Evolutionary conservation across 2,329 filamentous ascomycete species (phyloP).

Genomic region (Emergomyces orientalis): DNA sequence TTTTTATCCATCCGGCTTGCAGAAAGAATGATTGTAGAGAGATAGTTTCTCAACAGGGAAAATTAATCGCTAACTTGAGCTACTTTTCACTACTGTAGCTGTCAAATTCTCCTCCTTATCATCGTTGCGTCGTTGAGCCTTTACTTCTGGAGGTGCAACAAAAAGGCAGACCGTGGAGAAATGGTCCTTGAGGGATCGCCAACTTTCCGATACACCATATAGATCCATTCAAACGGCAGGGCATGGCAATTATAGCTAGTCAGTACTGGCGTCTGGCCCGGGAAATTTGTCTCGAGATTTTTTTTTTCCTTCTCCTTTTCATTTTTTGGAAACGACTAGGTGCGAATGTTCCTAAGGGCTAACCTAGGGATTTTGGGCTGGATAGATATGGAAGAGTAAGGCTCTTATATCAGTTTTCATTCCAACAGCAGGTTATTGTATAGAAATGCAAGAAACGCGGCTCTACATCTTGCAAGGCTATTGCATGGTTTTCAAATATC

Average conservation of each 20-base stretch:
- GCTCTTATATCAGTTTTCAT: background rate
- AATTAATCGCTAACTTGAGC: constrained; percentile 32
- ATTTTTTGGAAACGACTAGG: background rate
- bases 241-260: background rate
- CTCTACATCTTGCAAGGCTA: background rate
- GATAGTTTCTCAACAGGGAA: background rate
- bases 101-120: constrained; percentile 27
- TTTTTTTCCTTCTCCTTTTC: background rate
- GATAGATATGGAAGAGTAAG: background rate
- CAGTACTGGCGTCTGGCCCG: background rate
- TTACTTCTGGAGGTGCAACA: constrained; percentile 28
- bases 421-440: background rate
- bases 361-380: background rate
- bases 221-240: background rate
- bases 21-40: background rate
- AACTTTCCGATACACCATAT: constrained; percentile 32
- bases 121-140: constrained; percentile 23
- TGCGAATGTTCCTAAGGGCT: background rate
- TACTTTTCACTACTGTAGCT: constrained; percentile 18
- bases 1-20: background rate
- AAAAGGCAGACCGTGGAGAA: constrained; percentile 27
- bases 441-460: background rate
- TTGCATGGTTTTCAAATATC: background rate
- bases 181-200: constrained; percentile 28
- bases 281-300: background rate